phyloP scores from a whole-genome alignment of 805 yeast genomes.

The Brettanomyces bruxellensis region DNA sequence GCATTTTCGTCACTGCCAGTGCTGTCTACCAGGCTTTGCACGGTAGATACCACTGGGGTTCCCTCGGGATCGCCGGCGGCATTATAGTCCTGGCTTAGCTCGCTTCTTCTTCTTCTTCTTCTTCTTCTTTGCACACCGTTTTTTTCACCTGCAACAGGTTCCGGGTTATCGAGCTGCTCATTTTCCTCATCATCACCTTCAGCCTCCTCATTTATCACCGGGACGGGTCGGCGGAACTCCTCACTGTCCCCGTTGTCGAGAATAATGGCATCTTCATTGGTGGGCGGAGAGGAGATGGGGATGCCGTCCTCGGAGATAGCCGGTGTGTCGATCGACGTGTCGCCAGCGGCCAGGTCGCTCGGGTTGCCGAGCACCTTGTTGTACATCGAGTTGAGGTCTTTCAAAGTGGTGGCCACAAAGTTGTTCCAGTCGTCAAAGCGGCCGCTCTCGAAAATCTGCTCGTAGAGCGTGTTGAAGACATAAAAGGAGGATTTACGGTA shows the following conservation, averaged over 20 bases:
- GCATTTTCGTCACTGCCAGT: neutral
- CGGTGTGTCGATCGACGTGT: neutral
- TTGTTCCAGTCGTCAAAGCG: conserved; percentile 34
- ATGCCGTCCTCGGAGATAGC: conserved; percentile 6
- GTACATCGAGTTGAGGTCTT: conserved; percentile 46
- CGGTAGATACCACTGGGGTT: neutral
- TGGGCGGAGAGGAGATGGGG: conserved; percentile 11
- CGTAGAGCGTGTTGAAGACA: conserved; percentile 24
- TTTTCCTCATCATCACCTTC: conserved; percentile 15
- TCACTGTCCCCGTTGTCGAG: conserved; percentile 33
- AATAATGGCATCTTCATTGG: conserved; percentile 21
- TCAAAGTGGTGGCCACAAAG: conserved; percentile 38
- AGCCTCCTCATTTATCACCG: conserved; percentile 18
- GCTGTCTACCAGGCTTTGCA: neutral
- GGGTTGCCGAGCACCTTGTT: conserved; percentile 49
- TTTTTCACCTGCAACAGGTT: neutral
- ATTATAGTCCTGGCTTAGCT: too few relatives aligned
- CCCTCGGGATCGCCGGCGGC: neutral
- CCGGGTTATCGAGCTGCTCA: conserved; percentile 5
- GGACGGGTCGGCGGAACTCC: conserved; percentile 32
- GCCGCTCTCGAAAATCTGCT: conserved; percentile 19
- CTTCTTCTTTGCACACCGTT: too few relatives aligned
- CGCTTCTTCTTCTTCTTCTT: too few relatives aligned
- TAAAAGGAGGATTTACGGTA: conserved; percentile 24
- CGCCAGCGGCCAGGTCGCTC: conserved; percentile 15